phyloP scores from a whole-genome alignment of 805 yeast genomes.

The Danielia oregonensis region DNA sequence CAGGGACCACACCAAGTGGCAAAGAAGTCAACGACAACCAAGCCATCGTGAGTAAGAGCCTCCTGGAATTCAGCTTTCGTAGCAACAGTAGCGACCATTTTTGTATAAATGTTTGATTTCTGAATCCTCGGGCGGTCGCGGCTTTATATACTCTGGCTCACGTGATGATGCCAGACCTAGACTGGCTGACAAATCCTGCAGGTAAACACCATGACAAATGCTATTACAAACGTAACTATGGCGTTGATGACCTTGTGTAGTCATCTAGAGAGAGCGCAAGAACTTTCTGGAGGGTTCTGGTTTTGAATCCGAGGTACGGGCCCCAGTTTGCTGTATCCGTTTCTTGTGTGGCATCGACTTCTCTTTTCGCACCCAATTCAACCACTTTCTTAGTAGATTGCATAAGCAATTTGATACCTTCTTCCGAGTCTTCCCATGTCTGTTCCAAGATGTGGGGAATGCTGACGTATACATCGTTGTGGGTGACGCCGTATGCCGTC shows the following conservation, averaged over 20 bases:
- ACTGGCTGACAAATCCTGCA: too few relatives aligned
- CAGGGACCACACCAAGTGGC: conserved; percentile 99
- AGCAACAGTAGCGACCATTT: conserved; percentile 36
- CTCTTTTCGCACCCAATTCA: neutral
- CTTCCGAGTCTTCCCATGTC: conserved; percentile 4
- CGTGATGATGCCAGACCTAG: too few relatives aligned
- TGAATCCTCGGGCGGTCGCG: neutral
- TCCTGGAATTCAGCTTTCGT: conserved; percentile 57
- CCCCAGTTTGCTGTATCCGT: too few relatives aligned
- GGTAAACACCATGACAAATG: too few relatives aligned
- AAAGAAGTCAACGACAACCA: conserved; percentile 91
- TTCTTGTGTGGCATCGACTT: neutral
- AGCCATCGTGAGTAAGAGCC: conserved; percentile 58
- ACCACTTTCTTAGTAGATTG: neutral
- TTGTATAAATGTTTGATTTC: too few relatives aligned
- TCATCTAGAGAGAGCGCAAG: neutral
- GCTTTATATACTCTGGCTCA: neutral
- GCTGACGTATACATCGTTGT: conserved; percentile 9
- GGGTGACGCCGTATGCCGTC: conserved; percentile 14
- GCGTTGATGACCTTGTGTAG: too few relatives aligned
- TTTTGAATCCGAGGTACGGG: neutral
- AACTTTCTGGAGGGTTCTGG: neutral
- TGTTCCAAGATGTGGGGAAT: conserved; percentile 11
- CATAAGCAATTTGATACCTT: neutral
- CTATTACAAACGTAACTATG: too few relatives aligned